Evolutionary conservation across 2,329 filamentous ascomycete species (phyloP).

Genomic region (Cordyceps pruinosa): DNA sequence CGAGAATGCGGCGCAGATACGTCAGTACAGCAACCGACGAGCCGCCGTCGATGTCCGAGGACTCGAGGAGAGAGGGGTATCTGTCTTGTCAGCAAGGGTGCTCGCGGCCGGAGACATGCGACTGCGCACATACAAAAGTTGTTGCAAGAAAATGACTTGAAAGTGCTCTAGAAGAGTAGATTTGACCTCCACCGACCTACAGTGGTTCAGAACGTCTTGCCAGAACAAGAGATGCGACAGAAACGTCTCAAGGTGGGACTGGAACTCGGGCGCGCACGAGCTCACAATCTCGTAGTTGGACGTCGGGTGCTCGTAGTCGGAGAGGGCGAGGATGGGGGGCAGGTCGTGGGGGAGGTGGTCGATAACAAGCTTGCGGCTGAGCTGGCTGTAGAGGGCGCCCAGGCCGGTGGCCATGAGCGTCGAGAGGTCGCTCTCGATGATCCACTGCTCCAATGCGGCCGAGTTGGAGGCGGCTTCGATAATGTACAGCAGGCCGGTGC

Average conservation of each 20-base stretch:
- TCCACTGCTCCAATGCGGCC: slow-evolving; percentile 81
- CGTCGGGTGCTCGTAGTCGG: slow-evolving; percentile 75
- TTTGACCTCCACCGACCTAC: slow-evolving; percentile 83
- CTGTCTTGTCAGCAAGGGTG: slow-evolving; percentile 35
- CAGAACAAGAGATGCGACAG: slow-evolving; percentile 93
- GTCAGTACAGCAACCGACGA: slow-evolving; percentile 94
- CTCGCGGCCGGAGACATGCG: no score
- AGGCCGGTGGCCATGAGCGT: slow-evolving; percentile 95
- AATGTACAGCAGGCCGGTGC: slow-evolving; percentile 89
- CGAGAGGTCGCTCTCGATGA: slow-evolving; percentile 92
- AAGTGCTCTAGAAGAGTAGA: slow-evolving; percentile 94
- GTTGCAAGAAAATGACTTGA: slow-evolving; percentile 90
- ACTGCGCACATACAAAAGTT: slow-evolving; percentile 62
- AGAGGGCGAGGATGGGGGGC: slow-evolving; percentile 78
- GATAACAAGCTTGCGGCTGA: slow-evolving; percentile 73
- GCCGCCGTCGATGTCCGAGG: slow-evolving; percentile 92
- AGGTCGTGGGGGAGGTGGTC: slow-evolving; percentile 67
- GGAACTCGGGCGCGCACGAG: slow-evolving; percentile 68
- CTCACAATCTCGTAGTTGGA: slow-evolving; percentile 64
- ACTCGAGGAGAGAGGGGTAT: slow-evolving; percentile 92
- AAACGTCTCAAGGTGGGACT: slow-evolving; percentile 85
- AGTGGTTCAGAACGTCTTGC: slow-evolving; percentile 97
- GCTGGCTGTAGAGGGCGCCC: slow-evolving; percentile 63
- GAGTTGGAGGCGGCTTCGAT: slow-evolving; percentile 89
- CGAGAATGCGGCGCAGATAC: slow-evolving; percentile 83